These are phyloP conservation scores for Xylaria sp. DNA, from an alignment of 495 filamentous ascomycete genomes.

Conservation along the genomic window DNA sequence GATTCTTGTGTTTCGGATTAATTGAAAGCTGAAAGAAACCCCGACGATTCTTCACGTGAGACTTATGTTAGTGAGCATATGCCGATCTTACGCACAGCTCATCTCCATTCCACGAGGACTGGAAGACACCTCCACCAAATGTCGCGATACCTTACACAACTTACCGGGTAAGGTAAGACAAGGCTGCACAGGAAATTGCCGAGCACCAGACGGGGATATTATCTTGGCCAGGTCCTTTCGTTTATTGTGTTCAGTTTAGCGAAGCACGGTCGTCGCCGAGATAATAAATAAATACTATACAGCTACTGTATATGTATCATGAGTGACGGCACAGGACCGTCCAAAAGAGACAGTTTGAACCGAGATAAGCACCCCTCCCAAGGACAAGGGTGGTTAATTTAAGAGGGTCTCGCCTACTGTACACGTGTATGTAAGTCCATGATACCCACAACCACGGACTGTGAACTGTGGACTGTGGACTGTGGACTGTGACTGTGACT, in stretches of 20 bases:
- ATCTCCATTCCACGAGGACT: neutral
- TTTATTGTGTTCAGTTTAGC: neutral
- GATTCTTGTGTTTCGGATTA: neutral
- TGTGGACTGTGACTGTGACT: too few species aligned
- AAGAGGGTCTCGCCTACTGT: too few species aligned
- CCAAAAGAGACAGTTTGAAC: neutral
- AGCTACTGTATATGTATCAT: too few species aligned
- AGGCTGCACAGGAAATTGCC: neutral
- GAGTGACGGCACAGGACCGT: too few species aligned
- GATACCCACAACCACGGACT: neutral
- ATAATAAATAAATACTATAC: neutral
- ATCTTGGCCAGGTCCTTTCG: neutral
- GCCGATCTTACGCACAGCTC: neutral
- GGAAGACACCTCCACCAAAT: neutral
- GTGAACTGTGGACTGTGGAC: too few species aligned
- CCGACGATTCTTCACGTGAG: neutral
- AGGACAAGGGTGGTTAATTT: neutral
- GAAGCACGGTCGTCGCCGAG: neutral
- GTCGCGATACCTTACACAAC: neutral
- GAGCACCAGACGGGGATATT: neutral
- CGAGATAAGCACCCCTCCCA: neutral
- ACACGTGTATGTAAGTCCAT: too few species aligned
- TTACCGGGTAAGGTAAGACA: neutral
- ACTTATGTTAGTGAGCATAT: neutral
- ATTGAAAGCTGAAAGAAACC: neutral